phyloP scores from a whole-genome alignment of 352 stramenopile species.

The Saprolegnia diclina region DNA sequence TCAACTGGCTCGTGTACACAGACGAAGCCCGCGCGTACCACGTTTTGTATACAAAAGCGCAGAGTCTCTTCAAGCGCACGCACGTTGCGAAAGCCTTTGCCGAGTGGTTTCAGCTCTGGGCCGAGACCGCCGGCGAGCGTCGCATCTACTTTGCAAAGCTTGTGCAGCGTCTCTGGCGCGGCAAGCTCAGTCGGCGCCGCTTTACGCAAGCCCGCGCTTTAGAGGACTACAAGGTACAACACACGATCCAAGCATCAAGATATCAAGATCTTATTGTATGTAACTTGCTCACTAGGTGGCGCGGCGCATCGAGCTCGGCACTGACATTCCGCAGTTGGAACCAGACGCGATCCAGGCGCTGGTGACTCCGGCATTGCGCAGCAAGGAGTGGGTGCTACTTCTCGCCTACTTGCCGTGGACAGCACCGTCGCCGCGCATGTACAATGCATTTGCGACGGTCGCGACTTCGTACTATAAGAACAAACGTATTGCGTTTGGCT shows the following conservation, averaged over 20 bases:
- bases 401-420: slow-evolving; percentile 24
- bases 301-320: slow-evolving; percentile 14
- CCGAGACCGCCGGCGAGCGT: slow-evolving; percentile 8
- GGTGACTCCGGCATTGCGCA: not conserved
- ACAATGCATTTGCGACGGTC: slow-evolving; percentile 8
- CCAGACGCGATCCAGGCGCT: not conserved
- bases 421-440: not conserved
- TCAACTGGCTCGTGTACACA: not conserved
- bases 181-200: slow-evolving; percentile 6
- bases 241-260: too few relatives aligned
- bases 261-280: not conserved
- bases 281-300: slow-evolving; percentile 4
- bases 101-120: slow-evolving; percentile 23
- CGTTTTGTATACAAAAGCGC: slow-evolving; percentile 1
- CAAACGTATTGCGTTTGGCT: slow-evolving; percentile 6
- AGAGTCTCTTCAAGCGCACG: slow-evolving; percentile 19
- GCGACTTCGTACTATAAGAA: slow-evolving; percentile 7
- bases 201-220: slow-evolving; percentile 21
- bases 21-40: slow-evolving; percentile 1
- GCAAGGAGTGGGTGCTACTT: slow-evolving; percentile 9
- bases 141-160: slow-evolving; percentile 6
- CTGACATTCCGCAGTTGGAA: slow-evolving; percentile 1
- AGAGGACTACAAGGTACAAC: slow-evolving; percentile 13
- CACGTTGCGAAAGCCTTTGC: slow-evolving; percentile 18
- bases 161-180: slow-evolving; percentile 7